phyloP scores from a whole-genome alignment of 208 protist genomes.

The Tritrichomonas foetus region DNA sequence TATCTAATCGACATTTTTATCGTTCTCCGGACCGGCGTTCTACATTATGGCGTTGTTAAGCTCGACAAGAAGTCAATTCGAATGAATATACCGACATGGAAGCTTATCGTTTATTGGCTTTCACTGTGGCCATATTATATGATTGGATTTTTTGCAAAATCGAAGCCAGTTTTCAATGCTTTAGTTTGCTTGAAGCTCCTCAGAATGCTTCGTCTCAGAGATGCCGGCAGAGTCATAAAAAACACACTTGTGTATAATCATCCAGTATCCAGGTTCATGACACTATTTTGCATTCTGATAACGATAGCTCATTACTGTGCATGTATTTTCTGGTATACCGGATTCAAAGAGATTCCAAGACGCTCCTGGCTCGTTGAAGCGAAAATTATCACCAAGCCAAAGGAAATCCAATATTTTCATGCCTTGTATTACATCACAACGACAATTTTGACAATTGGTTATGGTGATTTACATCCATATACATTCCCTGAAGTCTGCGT shows the following conservation, averaged over 20 bases:
- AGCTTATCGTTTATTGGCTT: not conserved
- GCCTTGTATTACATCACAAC: not conserved
- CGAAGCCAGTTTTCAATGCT: not conserved
- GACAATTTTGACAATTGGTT: not conserved
- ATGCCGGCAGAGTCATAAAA: not conserved
- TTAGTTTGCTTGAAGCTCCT: not conserved
- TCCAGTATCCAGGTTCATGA: not conserved
- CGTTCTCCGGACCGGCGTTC: not conserved
- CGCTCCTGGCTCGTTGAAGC: not conserved
- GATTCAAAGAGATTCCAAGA: not conserved
- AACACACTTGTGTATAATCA: not conserved
- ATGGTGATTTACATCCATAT: conserved; percentile 28
- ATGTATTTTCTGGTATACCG: conserved; percentile 26
- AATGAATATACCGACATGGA: not conserved
- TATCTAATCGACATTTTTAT: not conserved
- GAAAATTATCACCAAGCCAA: not conserved
- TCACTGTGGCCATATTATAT: not conserved
- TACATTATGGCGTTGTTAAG: not conserved
- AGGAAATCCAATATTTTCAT: not conserved
- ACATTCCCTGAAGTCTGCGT: not conserved
- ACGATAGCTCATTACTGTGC: not conserved
- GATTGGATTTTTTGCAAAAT: not conserved
- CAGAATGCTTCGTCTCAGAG: not conserved
- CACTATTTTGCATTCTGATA: not conserved
- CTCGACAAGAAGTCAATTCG: not conserved